Conservation (phyloP, 1,284 basidiomycete species). For the Cutaneotrichosporon daszewskae region DNA sequence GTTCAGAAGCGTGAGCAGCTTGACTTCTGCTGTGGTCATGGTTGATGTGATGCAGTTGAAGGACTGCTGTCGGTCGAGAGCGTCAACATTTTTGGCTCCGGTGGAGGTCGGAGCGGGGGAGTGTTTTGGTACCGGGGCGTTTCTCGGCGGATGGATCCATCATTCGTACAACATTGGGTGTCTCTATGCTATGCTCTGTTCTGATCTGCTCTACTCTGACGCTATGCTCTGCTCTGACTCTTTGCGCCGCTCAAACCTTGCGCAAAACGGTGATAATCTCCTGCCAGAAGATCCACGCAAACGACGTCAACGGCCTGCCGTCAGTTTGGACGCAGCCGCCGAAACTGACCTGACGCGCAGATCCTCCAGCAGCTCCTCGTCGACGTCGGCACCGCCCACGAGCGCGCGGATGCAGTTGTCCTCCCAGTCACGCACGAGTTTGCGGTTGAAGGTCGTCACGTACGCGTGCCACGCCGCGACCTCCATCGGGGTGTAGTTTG, state of each 20-base stretch:
- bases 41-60: constrained; percentile 1
- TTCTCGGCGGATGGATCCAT: no score
- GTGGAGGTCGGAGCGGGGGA: constrained; percentile 8
- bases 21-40: constrained; percentile 58
- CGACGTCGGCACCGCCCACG: constrained; percentile 1
- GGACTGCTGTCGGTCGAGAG: no score
- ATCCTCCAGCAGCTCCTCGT: constrained; percentile 9
- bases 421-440: constrained; percentile 32
- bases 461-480: constrained; percentile 37
- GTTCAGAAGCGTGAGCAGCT: constrained; percentile 87
- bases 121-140: no score
- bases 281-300: constrained; percentile 41
- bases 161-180: background rate
- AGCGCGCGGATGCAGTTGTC: constrained; percentile 15
- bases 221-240: no score
- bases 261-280: no score
- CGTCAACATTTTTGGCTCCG: background rate
- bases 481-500: constrained; percentile 20
- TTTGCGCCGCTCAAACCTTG: no score
- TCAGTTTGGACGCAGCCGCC: background rate
- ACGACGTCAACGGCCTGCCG: constrained; percentile 37
- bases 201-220: no score
- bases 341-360: constrained; percentile 21
- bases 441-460: constrained; percentile 29
- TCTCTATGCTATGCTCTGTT: no score